Base-by-base conservation (phyloP, 352 stramenopile genomes). In the Phytophthora brassicae region DNA sequence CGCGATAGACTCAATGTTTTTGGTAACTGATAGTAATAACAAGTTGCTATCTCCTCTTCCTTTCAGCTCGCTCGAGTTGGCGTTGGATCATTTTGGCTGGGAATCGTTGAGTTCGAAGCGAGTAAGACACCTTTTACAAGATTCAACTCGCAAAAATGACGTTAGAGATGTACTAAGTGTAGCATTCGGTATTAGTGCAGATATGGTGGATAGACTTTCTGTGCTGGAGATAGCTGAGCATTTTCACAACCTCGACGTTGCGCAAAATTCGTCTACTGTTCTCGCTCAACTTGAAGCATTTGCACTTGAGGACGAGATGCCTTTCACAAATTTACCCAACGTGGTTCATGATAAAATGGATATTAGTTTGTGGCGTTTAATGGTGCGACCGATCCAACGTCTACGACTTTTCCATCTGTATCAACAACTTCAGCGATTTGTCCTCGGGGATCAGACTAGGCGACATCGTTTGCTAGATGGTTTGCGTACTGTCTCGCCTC, bases 381-480 rank as follows among this genome's bases (percentile, higher is more conserved):
- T 86, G 39, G 55, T 81, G 5, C 56, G 68, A 5, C 74, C 76
- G 9, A 60, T 81, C 9, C 76, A 74, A 19, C 74, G 76, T 8
- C 28, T 68, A 0, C 53, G 76, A 9, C 33, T 84, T 13, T 73
- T 73, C 48, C 56, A 65, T 4, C 35, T 77, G 6, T 73, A 78
- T 17, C 56, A 72, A 9, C 62, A 66, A 31, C 23, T 72, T 4
- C 44, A 60, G 17, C 49, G 55, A 2, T 79, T 76, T 35, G 38
- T 76, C 12, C 12, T 31, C n/a, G 31, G 55, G 1, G 55, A 69
- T 28, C 13, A 26, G 4, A 29, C 12, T 20, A 69, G 49, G 24
- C 55, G 61, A 16, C 55, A 61, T 52, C 29, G 54, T 4, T 31
- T 69, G 13, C 20, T 69, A 12, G 57, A 65, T 4, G 43, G 20